Evolutionary conservation across 495 filamentous ascomycete genomes (phyloP).

Genomic region (Aspergillus avenaceus): DNA sequence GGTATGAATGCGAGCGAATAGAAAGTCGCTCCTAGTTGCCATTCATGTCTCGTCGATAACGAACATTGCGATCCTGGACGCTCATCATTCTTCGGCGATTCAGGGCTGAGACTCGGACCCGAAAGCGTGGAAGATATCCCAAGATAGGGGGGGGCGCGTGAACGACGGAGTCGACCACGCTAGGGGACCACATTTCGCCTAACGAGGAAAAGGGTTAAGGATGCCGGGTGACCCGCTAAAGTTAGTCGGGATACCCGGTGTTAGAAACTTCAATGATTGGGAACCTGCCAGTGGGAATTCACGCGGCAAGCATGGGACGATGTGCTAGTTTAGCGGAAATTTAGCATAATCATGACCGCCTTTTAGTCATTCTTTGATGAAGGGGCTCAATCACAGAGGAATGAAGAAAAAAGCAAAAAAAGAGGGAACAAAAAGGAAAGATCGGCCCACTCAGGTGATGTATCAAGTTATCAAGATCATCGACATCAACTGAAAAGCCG

Average conservation of each 20-base stretch:
- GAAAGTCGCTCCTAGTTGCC: too few species aligned
- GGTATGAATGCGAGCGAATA: not conserved
- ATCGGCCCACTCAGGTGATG: conserved; percentile 23
- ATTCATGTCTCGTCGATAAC: too few species aligned
- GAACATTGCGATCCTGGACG: not conserved
- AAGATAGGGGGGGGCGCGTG: not conserved
- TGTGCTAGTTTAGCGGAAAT: not conserved
- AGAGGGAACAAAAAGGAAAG: conserved; percentile 1
- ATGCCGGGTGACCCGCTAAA: not conserved
- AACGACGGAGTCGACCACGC: not conserved
- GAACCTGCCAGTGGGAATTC: not conserved
- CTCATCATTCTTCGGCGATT: not conserved
- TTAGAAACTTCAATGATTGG: not conserved
- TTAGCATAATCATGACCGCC: not conserved
- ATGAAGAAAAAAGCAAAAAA: conserved; percentile 7
- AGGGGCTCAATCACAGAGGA: conserved; percentile 1
- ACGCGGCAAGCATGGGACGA: not conserved
- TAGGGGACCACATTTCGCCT: not conserved
- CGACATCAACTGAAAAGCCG: conserved; percentile 20
- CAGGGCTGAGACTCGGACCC: conserved; percentile 3
- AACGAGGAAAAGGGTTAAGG: not conserved
- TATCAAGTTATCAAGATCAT: conserved; percentile 23
- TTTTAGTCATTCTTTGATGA: conserved; percentile 3
- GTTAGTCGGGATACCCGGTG: not conserved
- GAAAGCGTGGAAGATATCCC: not conserved